phyloP scores from a whole-genome alignment of 2,329 filamentous ascomycete species.

The Fusarium hostae region DNA sequence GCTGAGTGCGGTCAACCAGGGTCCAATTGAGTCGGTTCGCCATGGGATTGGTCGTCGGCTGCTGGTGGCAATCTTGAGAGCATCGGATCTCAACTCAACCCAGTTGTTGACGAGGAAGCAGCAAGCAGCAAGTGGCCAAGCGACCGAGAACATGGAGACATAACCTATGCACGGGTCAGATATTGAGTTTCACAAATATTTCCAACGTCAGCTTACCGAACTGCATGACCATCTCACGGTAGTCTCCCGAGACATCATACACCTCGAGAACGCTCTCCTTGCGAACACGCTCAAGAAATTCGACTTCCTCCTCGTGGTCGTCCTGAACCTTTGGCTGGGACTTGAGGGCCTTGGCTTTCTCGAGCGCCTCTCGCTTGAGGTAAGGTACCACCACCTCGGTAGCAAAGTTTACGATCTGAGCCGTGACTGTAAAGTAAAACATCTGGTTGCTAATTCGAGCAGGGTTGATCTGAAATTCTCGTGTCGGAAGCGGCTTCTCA shows the following conservation, averaged over 20 bases:
- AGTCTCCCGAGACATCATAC: slow-evolving; percentile 91
- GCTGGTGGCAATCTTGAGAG: slow-evolving; percentile 91
- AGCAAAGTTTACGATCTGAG: slow-evolving; percentile 87
- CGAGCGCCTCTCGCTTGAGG: slow-evolving; percentile 79
- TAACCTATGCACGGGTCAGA: slow-evolving; percentile 67
- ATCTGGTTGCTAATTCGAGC: slow-evolving; percentile 87
- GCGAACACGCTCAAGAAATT: slow-evolving; percentile 83
- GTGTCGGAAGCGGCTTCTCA: slow-evolving; percentile 74
- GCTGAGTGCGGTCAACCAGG: slow-evolving; percentile 85
- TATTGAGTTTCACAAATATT: background rate
- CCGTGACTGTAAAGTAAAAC: slow-evolving; percentile 95
- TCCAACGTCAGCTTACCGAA: slow-evolving; percentile 61
- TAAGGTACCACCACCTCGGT: slow-evolving; percentile 89
- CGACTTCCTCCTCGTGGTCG: slow-evolving; percentile 80
- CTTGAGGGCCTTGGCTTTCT: slow-evolving; percentile 82
- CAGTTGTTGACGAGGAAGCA: slow-evolving; percentile 96
- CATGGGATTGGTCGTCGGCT: slow-evolving; percentile 90
- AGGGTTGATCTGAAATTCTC: slow-evolving; percentile 83
- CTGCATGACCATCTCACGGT: slow-evolving; percentile 93
- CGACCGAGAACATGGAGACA: slow-evolving; percentile 87
- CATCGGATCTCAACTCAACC: slow-evolving; percentile 92
- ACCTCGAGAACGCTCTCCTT: slow-evolving; percentile 82
- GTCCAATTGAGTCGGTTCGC: slow-evolving; percentile 92
- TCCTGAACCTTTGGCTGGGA: slow-evolving; percentile 62
- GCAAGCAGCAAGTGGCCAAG: slow-evolving; percentile 92